A percentile compares a stretch with the other conserved stretches of the same genome.
Conservation (phyloP, 2,329 filamentous ascomycete species). For the Fusarium metavorans region DNA sequence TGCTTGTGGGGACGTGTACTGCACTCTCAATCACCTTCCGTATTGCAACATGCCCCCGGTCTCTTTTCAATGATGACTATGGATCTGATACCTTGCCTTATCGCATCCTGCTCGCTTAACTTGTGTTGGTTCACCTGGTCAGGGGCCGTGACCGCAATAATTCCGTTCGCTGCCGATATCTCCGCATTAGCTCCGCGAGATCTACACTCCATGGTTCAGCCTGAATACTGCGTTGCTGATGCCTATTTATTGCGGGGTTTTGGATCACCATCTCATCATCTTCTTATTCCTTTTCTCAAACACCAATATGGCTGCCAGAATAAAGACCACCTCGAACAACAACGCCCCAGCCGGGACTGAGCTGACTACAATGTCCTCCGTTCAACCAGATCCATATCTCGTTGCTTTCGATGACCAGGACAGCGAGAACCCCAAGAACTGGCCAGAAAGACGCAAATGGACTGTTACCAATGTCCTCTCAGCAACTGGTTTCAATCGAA, state of each 20-base stretch:
- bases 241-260: background rate
- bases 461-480: constrained; percentile 61
- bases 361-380: background rate
- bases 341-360: background rate
- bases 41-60: background rate
- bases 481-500: constrained; percentile 62
- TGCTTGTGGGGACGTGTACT: background rate
- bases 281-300: background rate
- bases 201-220: background rate
- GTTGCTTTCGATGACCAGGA: constrained; percentile 47
- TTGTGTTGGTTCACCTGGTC: background rate
- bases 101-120: background rate
- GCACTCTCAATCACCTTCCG: background rate
- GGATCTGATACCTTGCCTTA: background rate
- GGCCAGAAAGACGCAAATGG: constrained; percentile 59
- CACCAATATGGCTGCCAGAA: background rate
- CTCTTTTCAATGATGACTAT: background rate
- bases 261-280: background rate
- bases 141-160: background rate
- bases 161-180: constrained; percentile 22
- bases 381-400: constrained; percentile 36
- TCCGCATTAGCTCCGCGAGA: constrained; percentile 16
- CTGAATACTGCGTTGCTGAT: background rate
- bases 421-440: constrained; percentile 54
- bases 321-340: background rate